Base-by-base conservation (phyloP, 495 filamentous ascomycete genomes). In the Aspergillus asperescens region DNA sequence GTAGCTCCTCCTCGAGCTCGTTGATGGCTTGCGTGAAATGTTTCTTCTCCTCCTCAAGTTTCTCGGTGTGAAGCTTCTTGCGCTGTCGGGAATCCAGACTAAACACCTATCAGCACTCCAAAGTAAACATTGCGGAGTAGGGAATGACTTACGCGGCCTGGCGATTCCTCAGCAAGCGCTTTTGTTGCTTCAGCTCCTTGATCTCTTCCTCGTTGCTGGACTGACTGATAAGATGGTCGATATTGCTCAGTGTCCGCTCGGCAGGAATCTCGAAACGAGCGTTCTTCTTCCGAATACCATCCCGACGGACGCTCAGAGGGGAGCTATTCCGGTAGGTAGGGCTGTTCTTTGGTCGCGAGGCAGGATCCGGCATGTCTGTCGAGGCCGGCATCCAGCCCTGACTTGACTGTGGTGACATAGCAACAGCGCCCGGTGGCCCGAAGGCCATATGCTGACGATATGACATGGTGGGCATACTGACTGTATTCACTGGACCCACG, bases 221-320 rank as follows among this genome's bases (percentile, higher is more conserved):
- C 68, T 88, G 82, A 27, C 83, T 79, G 72, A 99, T 96, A 61
- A 97, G 74, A 47, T 87, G 81, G 68, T 99, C 93, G 73, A 99
- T 97, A 69, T 95, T 97, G 75, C 80, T 83, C 55, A 97, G 80
- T 58, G 88, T 97, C 37, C 91, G 81, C 73, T 96, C 94, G 9
- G 88, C 83, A 4, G 93, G 93, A 55, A 99, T 97, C 64, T 97
- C 93, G 70, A 99, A 96, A 40, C 94, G 86, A 59, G 92, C 92
- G 62, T 99, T 99, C 86, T 96, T 97, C 85, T 99, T 99, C 58
- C 94, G 84, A 71, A 97, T 95, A 42, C 93, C 93, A 63, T 95
- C 92, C 58, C 90, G 84, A 58, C 90, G 81, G 41, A 79, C 54
- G 44, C 69, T 74, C 65, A 91, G 77, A 35, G 92, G 86, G 50